Evolutionary conservation across 2,329 filamentous ascomycete genomes (phyloP).

Genomic region (Xylariaceae sp.): DNA sequence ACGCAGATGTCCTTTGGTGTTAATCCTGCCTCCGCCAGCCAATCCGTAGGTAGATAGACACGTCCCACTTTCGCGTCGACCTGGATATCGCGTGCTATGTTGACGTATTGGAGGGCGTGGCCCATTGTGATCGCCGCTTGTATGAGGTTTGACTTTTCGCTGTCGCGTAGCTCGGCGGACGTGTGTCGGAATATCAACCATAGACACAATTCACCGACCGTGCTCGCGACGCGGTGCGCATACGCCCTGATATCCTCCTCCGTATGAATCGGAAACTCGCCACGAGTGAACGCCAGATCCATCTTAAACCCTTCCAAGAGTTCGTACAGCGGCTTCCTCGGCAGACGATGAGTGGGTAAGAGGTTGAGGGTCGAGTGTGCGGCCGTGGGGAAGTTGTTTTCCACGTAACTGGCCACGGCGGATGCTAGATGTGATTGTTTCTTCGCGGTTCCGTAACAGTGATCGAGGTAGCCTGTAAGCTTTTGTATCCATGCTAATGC

Average conservation of each 20-base stretch:
- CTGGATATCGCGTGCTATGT: slow-evolving; percentile 68
- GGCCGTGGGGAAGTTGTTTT: slow-evolving; percentile 45
- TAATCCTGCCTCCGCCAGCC: slow-evolving; percentile 55
- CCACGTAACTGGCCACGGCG: slow-evolving; percentile 34
- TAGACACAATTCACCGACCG: slow-evolving; percentile 63
- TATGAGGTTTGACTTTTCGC: slow-evolving; percentile 41
- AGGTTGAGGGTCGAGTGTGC: slow-evolving; percentile 52
- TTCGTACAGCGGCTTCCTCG: slow-evolving; percentile 54
- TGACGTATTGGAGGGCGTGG: slow-evolving; percentile 69
- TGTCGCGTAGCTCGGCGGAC: slow-evolving; percentile 26
- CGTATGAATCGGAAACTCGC: slow-evolving; percentile 49
- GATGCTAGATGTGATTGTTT: slow-evolving; percentile 24
- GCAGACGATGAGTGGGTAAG: slow-evolving; percentile 53
- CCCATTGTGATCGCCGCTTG: slow-evolving; percentile 61
- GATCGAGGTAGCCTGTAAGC: slow-evolving; percentile 51
- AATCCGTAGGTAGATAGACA: slow-evolving; percentile 62
- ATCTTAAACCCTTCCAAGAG: slow-evolving; percentile 64
- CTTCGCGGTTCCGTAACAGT: slow-evolving; percentile 39
- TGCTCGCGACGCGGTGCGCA: slow-evolving; percentile 63
- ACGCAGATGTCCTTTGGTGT: slow-evolving; percentile 49
- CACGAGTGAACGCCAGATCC: slow-evolving; percentile 51
- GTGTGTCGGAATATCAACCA: slow-evolving; percentile 60
- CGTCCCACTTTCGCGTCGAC: slow-evolving; percentile 60
- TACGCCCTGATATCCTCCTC: slow-evolving; percentile 58
- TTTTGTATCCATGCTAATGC: slow-evolving; percentile 54